Conservation (phyloP, 1,139 yeast genomes). For the Candida labiduridarum region DNA sequence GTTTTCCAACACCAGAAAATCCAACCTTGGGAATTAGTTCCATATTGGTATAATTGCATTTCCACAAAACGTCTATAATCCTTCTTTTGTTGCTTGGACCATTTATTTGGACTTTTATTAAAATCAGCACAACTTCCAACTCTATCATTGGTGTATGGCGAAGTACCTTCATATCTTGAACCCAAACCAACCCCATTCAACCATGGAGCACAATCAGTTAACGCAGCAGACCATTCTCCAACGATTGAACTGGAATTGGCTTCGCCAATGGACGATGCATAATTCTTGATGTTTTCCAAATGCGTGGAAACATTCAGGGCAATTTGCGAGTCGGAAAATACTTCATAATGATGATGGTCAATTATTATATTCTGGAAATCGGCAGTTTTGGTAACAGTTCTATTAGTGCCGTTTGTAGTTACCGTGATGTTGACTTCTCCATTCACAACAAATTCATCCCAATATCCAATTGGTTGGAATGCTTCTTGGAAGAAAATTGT, state of each 20-base stretch:
- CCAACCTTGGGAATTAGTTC: conserved; percentile 53
- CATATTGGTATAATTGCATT: conserved; percentile 30
- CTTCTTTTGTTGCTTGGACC: conserved; percentile 40
- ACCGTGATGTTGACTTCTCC: conserved; percentile 16
- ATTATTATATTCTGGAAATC: conserved; percentile 47
- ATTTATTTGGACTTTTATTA: conserved; percentile 34
- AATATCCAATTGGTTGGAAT: conserved; percentile 50
- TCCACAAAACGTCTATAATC: conserved; percentile 51
- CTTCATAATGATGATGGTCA: conserved; percentile 70
- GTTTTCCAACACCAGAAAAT: conserved; percentile 49
- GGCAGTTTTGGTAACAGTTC: conserved; percentile 14
- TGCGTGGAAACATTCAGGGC: conserved; percentile 39
- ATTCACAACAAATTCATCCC: conserved; percentile 48
- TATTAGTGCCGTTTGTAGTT: conserved; percentile 12
- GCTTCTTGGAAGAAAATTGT: conserved; percentile 64
- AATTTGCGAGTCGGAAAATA: conserved; percentile 46
- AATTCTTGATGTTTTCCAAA: conserved; percentile 36
- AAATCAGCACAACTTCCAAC: conserved; percentile 33
- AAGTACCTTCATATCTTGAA: conserved; percentile 70
- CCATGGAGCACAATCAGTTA: conserved; percentile 92
- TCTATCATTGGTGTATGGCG: conserved; percentile 37
- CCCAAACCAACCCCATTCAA: conserved; percentile 90
- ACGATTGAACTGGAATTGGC: conserved; percentile 59
- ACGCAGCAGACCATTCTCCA: conserved; percentile 95
- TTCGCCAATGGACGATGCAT: conserved; percentile 34